Percentiles rank a stretch among this genome's conserved stretches.
These are phyloP conservation scores for Diaporthe sp. DNA, from an alignment of 2,329 filamentous ascomycete species.

Conservation along the genomic window DNA sequence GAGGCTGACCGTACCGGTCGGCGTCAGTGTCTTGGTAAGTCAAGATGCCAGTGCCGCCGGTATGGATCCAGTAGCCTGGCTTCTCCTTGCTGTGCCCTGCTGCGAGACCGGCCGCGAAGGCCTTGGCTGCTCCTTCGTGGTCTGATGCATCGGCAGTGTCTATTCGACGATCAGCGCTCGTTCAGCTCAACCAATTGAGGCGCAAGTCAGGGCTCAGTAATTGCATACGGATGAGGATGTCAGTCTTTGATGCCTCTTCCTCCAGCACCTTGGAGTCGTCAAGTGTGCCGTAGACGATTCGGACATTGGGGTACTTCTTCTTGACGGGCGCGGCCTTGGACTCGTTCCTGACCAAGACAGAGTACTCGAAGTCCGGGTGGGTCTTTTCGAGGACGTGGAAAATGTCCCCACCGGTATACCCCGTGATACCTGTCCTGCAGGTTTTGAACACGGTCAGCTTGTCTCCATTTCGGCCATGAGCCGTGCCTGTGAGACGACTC, in stretches of 20 bases:
- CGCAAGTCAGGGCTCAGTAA: background rate
- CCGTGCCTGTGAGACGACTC: background rate
- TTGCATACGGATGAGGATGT: constrained; percentile 64
- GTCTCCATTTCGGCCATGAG: background rate
- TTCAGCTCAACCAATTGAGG: background rate
- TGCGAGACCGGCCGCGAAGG: constrained; percentile 62
- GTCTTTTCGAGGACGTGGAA: constrained; percentile 56
- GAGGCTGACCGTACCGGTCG: constrained; percentile 58
- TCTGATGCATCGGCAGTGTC: constrained; percentile 66
- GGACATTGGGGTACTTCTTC: constrained; percentile 61
- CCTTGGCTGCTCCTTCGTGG: constrained; percentile 55
- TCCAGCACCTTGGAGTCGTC: constrained; percentile 62
- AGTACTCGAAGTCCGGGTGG: constrained; percentile 60
- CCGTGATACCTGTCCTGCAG: constrained; percentile 50
- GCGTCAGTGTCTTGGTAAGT: constrained; percentile 57
- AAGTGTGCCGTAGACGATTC: constrained; percentile 65
- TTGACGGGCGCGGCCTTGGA: constrained; percentile 61
- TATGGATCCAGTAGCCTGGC: constrained; percentile 65
- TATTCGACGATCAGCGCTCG: constrained; percentile 43
- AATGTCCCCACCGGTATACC: constrained; percentile 67
- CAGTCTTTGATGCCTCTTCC: constrained; percentile 64
- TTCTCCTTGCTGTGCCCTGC: constrained; percentile 58
- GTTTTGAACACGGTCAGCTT: constrained; percentile 7
- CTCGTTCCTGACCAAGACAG: constrained; percentile 62
- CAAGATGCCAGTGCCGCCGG: constrained; percentile 64